Conservation (phyloP, 2,329 filamentous ascomycete species). For the Xylariaceae sp. region DNA sequence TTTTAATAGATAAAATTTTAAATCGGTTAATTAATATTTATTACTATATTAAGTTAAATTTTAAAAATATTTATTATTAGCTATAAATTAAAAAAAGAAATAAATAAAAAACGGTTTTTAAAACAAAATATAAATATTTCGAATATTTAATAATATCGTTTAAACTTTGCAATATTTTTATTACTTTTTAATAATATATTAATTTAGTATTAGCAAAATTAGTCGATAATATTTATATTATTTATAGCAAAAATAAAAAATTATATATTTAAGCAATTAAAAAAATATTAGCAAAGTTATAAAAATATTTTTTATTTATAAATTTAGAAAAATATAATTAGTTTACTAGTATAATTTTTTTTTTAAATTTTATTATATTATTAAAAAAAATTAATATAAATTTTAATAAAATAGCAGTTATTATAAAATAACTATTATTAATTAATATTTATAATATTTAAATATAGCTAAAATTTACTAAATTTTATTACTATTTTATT, state of each 20-base stretch:
- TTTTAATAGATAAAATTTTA: not conserved
- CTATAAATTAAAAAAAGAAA: not conserved
- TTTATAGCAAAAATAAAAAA: not conserved
- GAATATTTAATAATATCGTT: not conserved
- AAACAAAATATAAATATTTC: not conserved
- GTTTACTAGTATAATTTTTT: not conserved
- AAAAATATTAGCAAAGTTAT: not conserved
- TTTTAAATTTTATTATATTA: not conserved
- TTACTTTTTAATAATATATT: not conserved
- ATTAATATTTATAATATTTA: not conserved
- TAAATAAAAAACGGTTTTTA: not conserved
- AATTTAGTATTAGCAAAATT: not conserved
- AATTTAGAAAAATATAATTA: not conserved
- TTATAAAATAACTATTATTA: not conserved
- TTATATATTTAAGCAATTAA: not conserved
- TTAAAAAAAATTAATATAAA: not conserved
- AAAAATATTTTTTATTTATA: not conserved
- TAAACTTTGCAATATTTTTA: not conserved
- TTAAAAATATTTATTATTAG: not conserved
- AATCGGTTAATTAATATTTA: not conserved
- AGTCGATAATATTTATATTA: not conserved
- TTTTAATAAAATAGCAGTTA: not conserved
- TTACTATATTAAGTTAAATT: not conserved
- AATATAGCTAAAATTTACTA: not conserved
- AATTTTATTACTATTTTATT: not conserved